Evolutionary conservation across 176 grass and related monocot species (phyloP).

Genomic region (Eremochloa ophiuroides): DNA sequence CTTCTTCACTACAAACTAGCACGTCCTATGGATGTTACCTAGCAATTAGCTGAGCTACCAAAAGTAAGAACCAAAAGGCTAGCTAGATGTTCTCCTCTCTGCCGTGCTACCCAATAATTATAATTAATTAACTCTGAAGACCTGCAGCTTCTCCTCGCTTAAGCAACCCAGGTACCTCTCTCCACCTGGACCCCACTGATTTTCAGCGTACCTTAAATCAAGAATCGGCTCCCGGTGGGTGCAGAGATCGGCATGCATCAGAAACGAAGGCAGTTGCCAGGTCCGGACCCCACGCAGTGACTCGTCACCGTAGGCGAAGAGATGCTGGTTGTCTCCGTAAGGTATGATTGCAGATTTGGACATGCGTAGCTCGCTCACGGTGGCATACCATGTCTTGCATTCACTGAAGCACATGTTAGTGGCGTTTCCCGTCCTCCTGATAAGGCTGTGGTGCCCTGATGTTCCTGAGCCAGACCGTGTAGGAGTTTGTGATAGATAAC

Average conservation of each 20-base stretch:
- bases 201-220: slow-evolving; percentile 65
- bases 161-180: slow-evolving; percentile 59
- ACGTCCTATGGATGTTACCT: neutral
- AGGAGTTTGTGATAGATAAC: slow-evolving; percentile 34
- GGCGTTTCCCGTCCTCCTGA: slow-evolving; percentile 36
- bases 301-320: slow-evolving; percentile 73
- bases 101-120: slow-evolving; percentile 20
- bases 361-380: slow-evolving; percentile 55
- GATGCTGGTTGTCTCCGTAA: neutral
- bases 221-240: slow-evolving; percentile 52
- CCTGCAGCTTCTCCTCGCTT: slow-evolving; percentile 65
- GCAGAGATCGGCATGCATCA: slow-evolving; percentile 19
- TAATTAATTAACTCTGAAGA: slow-evolving; percentile 47
- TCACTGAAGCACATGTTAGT: slow-evolving; percentile 15
- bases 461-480: slow-evolving; percentile 33
- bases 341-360: slow-evolving; percentile 61
- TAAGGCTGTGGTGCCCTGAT: slow-evolving; percentile 56
- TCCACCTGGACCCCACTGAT: neutral
- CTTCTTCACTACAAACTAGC: neutral
- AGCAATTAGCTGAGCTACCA: neutral
- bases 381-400: slow-evolving; percentile 31
- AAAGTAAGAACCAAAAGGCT: neutral
- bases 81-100: neutral
- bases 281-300: slow-evolving; percentile 36
- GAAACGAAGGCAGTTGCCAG: slow-evolving; percentile 65